Evolutionary conservation across 2,329 filamentous ascomycete species (phyloP).

Genomic region (Penicillium sumatraense): DNA sequence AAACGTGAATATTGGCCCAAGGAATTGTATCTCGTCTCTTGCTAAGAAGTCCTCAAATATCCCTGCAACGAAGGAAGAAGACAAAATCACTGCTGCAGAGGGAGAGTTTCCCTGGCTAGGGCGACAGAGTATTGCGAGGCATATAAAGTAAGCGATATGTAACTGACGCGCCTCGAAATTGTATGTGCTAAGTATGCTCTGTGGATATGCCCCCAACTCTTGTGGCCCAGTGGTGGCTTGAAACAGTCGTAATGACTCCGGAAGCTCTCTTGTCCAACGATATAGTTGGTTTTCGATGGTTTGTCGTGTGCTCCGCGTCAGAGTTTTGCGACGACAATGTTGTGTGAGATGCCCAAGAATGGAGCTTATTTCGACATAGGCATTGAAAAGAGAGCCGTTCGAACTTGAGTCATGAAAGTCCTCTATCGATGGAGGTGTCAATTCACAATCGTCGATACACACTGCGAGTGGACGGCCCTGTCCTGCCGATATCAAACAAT

Average conservation of each 20-base stretch:
- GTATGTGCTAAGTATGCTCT: conserved; percentile 21
- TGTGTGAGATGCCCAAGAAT: conserved; percentile 40
- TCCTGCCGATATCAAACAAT: conserved; percentile 48
- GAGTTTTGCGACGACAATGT: conserved; percentile 28
- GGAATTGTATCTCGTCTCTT: conserved; percentile 48
- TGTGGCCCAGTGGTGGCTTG: background rate
- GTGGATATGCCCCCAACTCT: background rate
- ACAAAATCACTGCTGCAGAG: conserved; percentile 44
- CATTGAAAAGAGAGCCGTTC: conserved; percentile 41
- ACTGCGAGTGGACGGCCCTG: conserved; percentile 48
- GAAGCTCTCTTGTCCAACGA: conserved; percentile 44
- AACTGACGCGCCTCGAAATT: conserved; percentile 48
- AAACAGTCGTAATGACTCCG: conserved; percentile 33
- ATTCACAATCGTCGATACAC: conserved; percentile 44
- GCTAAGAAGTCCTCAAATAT: conserved; percentile 52
- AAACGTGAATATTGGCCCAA: conserved; percentile 51
- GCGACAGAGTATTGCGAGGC: conserved; percentile 46
- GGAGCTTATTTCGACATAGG: conserved; percentile 47
- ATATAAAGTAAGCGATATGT: conserved; percentile 45
- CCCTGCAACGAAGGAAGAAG: conserved; percentile 48
- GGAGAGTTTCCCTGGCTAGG: conserved; percentile 29
- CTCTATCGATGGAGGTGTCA: conserved; percentile 37
- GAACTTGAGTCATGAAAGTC: conserved; percentile 39
- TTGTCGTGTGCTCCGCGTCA: conserved; percentile 30
- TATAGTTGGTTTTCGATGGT: conserved; percentile 33